Evolutionary conservation across 306 rosid species (phyloP).

Genomic region (Acacia acuminata): DNA sequence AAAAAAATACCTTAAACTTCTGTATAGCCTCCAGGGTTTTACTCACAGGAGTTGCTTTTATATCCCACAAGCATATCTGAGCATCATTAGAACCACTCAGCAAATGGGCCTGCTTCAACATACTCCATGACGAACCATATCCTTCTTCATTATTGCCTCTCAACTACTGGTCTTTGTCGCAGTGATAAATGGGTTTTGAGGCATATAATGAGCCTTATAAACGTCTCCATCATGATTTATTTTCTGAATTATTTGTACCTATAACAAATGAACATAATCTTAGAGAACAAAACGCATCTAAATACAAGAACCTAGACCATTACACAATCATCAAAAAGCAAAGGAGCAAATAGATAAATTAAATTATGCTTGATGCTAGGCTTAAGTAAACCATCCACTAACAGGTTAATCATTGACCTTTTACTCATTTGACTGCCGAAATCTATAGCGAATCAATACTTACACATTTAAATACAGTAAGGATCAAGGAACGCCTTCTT

Average conservation of each 20-base stretch:
- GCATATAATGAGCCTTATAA: slow-evolving; percentile 93
- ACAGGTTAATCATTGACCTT: neutral
- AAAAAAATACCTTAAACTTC: slow-evolving; percentile 72
- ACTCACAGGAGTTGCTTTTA: slow-evolving; percentile 74
- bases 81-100: slow-evolving; percentile 99
- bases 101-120: slow-evolving; percentile 85
- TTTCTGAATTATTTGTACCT: slow-evolving; percentile 96
- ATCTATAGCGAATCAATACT: neutral
- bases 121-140: slow-evolving; percentile 95
- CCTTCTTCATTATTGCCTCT: slow-evolving; percentile 98
- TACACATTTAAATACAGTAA: neutral
- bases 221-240: slow-evolving; percentile 98
- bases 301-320: neutral
- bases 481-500: neutral
- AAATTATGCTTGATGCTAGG: neutral
- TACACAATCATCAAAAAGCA: neutral
- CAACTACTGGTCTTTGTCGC: slow-evolving; percentile 88
- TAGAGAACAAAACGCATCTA: neutral
- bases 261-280: neutral
- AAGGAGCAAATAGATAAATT: neutral
- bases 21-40: slow-evolving; percentile 76
- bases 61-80: slow-evolving; percentile 98
- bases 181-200: slow-evolving; percentile 80
- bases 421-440: neutral
- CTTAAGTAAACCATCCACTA: neutral